Evolutionary conservation across 495 filamentous ascomycete species (phyloP).

Genomic region (Aspergillus olivimuriae): DNA sequence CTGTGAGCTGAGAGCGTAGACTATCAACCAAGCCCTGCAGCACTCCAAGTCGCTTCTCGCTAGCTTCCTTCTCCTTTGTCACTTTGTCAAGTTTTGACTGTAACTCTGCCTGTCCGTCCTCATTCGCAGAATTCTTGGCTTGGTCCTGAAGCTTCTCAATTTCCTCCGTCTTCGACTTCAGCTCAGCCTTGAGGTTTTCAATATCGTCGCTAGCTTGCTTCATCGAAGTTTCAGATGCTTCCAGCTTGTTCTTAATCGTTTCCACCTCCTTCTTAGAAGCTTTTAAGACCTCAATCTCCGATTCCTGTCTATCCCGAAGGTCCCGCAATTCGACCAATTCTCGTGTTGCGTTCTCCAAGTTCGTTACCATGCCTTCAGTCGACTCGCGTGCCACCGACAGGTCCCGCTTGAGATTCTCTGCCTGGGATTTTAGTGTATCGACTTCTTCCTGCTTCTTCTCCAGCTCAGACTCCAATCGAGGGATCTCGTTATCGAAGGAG

Average conservation of each 20-base stretch:
- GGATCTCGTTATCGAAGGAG: slow-evolving; percentile 74
- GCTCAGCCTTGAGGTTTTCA: slow-evolving; percentile 45
- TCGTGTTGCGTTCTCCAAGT: slow-evolving; percentile 51
- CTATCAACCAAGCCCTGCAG: slow-evolving; percentile 48
- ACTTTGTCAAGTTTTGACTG: slow-evolving; percentile 26
- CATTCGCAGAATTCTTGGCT: slow-evolving; percentile 29
- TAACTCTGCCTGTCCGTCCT: slow-evolving; percentile 37
- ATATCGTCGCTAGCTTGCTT: slow-evolving; percentile 41
- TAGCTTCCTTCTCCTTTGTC: slow-evolving; percentile 36
- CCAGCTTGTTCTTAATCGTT: slow-evolving; percentile 34
- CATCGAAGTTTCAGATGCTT: slow-evolving; percentile 36
- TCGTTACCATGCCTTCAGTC: slow-evolving; percentile 56
- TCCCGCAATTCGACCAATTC: slow-evolving; percentile 55
- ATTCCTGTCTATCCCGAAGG: slow-evolving; percentile 46
- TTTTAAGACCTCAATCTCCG: slow-evolving; percentile 36
- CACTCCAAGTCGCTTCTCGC: slow-evolving; percentile 45
- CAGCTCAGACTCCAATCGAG: slow-evolving; percentile 55
- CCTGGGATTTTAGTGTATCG: slow-evolving; percentile 54
- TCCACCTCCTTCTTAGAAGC: slow-evolving; percentile 32
- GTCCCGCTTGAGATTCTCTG: slow-evolving; percentile 48
- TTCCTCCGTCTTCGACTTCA: slow-evolving; percentile 50
- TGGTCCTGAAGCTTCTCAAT: slow-evolving; percentile 42
- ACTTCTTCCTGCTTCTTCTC: slow-evolving; percentile 60
- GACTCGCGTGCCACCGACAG: slow-evolving; percentile 56
- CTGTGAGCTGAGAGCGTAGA: slow-evolving; percentile 44